Percentiles rank a stretch among this genome's conserved stretches.
Evolutionary conservation across 2,329 filamentous ascomycete genomes (phyloP).

Genomic region (Akanthomyces dipterigenus): DNA sequence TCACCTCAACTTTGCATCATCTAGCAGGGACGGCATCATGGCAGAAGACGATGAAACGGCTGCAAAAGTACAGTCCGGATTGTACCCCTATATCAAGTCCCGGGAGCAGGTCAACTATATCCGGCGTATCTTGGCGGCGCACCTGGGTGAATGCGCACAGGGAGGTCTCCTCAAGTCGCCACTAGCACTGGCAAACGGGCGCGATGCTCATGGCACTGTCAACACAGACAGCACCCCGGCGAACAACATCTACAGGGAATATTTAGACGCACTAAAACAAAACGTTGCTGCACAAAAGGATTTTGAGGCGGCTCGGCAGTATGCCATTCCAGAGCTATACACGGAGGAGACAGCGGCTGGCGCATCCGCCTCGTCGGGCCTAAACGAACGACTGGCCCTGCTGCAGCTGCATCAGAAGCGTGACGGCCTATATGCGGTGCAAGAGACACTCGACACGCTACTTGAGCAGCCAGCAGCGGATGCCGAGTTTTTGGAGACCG

Average conservation of each 20-base stretch:
- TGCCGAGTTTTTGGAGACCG: conserved; percentile 42
- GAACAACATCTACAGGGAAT: conserved; percentile 46
- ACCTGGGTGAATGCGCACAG: conserved; percentile 43
- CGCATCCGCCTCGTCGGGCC: conserved; percentile 18
- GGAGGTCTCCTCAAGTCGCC: conserved; percentile 34
- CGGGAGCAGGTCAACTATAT: conserved; percentile 52
- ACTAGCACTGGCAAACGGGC: conserved; percentile 41
- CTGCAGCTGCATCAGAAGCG: conserved; percentile 47
- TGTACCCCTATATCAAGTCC: conserved; percentile 48
- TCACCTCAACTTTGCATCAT: neutral
- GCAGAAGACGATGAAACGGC: conserved; percentile 25
- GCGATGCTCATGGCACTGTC: conserved; percentile 19
- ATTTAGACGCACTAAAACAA: conserved; percentile 45
- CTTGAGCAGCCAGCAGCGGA: conserved; percentile 45
- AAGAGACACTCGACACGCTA: conserved; percentile 45
- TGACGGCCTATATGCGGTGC: conserved; percentile 42
- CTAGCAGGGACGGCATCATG: conserved; percentile 19
- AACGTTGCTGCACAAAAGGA: conserved; percentile 46
- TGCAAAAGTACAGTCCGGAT: conserved; percentile 33
- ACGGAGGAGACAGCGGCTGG: conserved; percentile 14
- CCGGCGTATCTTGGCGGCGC: conserved; percentile 46
- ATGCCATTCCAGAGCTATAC: neutral
- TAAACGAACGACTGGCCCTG: conserved; percentile 46
- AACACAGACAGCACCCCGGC: conserved; percentile 25
- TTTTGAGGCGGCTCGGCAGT: conserved; percentile 30